Evolutionary conservation across 2,329 filamentous ascomycete genomes (phyloP), one percentile per base, ranked within the genome.

Genomic region (Fusarium sp.): DNA sequence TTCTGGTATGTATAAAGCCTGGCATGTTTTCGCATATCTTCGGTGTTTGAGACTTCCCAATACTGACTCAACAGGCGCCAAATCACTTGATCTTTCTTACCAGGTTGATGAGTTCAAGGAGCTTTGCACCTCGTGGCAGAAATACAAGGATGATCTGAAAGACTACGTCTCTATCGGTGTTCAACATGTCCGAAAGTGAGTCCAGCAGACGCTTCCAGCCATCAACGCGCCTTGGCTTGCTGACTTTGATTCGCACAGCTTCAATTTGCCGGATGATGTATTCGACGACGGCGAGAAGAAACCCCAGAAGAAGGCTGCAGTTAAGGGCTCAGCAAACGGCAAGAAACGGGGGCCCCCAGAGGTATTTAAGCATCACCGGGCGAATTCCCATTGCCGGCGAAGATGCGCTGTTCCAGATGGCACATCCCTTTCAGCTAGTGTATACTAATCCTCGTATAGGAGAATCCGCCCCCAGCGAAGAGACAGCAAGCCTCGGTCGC

Each of bases 81-180:
- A 91, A 84, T 89, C 89, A 47, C 87, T 95, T 55, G 93, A 95
- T 80, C 88, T 95, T 29, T 93, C 95, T 25, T 92, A 89, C 76
- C 92, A 96, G 75, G 94, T 97, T 33, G 88, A 92, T 59, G 91
- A 94, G 61, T 99, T 98, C 85, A 97, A 94, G 84, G 86, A 88
- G n/a, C 88, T 92, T 57, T 97, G 95, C 81, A 91, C 86, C 41
- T 87, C 86, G 42, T 96, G 93, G 90, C 86, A 92, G 49, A 90
- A 92, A 63, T 97, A 93, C 81, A 86, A 95, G 71, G 84, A 88
- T 17, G 89, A 93, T n/a, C 83, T 93, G 56, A 94, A 94, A 56
- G 72, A 79, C 22, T 57, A 78, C 17, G 81, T 83, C 49, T 93
- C 91, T 45, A 84, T 99, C 56, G 91, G 91, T 59, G 90, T 98